Evolutionary conservation across 495 filamentous ascomycete species (phyloP), one percentile per base, ranked within the genome.

Genomic region (Xylaria acuta): DNA sequence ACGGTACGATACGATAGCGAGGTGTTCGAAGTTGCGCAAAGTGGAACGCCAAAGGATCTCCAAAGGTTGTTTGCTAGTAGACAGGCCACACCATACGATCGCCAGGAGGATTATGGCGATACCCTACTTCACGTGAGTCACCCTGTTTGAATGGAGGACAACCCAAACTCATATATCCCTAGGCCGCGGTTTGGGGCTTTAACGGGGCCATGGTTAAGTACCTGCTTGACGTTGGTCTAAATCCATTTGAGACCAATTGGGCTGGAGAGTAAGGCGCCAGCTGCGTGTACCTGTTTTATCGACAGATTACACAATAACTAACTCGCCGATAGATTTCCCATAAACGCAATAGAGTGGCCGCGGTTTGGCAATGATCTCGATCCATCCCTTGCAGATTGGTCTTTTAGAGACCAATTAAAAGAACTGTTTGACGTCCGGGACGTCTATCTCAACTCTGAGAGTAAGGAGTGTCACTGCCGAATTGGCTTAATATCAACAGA

Each of bases 61-160:
- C 62, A 68, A 11, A 49, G 22, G 27, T 70, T 74, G 3, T 76
- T 72, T 38, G 65, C 74, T 14, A 14, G 67, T 30, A 60, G 69
- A 20, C 27, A 56, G 8, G 75, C 75, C 22, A 74, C 75, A n/a
- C 72, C 70, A 11, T 72, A 67, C 25, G 75, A 72, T 49, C 45
- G 41, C 1, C 12, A 5, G 12, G 0, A 0, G 18, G 0, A 6
- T 4, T 0, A 3, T 3, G 62, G 75, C 1, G 8, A 1, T 1
- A 74, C 69, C 36, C 12, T 74, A 65, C 66, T 74, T 45, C 47
- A 70, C 49, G 75, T 76, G 3, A 72, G 72, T 49, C n/a, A 0
- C 3, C 1, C 14, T 20, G 20, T 51, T 32, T 25, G 1, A 25
- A 5, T 14, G 1, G 3, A 18, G 30, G 25, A 14, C 25, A 8